Evolutionary conservation across 495 filamentous ascomycete species (phyloP), one percentile per base, ranked within the genome.

Genomic region (Aspergillus wentii): DNA sequence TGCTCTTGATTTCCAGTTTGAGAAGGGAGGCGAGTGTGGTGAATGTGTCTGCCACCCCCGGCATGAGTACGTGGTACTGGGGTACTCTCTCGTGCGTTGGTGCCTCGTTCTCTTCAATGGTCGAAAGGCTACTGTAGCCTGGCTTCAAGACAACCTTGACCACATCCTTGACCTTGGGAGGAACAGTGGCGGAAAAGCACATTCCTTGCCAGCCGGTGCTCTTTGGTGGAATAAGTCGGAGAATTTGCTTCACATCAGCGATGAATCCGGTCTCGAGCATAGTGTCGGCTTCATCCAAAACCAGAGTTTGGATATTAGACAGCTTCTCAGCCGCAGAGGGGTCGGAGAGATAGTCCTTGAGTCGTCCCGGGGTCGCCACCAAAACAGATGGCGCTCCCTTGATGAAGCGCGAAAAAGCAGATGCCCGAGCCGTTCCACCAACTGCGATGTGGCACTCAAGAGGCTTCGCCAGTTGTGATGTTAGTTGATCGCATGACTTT

Each of bases 101-200:
- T 2, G 69, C 38, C 51, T 83, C 81, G 31, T 77, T 74, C 48
- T 67, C 51, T 35, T 78, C 66, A 27, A 85, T 72, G 11, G 80
- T 83, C 2, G 79, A 82, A 23, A 83, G 76, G 39, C 54, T 72
- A 28, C 66, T 72, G 61, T 83, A 79, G 25, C 70, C 67, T 13
- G 66, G 59, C 5, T 62, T 64, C 33, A 83, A 61, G 17, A 81
- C 76, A 20, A 78, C 52, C 25, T 65, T 69, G 31, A 82, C 68
- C 6, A 82, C 77, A 34, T 81, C 70, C 49, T 74, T 56, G 44
- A 85, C 78, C 44, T 80, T 76, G 4, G 68, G 61, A 8, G 79
- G 76, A 22, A 85, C 56, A n/a, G 81, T 85, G 29, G 81, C 81
- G 1, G 79, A 82, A 60, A 85, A 85, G 43, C 81, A 80, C 80